These are phyloP conservation scores for Kalanchoe fedtschenkoi DNA, from an alignment of 164 flowering plant genomes.

Conservation along the genomic window DNA sequence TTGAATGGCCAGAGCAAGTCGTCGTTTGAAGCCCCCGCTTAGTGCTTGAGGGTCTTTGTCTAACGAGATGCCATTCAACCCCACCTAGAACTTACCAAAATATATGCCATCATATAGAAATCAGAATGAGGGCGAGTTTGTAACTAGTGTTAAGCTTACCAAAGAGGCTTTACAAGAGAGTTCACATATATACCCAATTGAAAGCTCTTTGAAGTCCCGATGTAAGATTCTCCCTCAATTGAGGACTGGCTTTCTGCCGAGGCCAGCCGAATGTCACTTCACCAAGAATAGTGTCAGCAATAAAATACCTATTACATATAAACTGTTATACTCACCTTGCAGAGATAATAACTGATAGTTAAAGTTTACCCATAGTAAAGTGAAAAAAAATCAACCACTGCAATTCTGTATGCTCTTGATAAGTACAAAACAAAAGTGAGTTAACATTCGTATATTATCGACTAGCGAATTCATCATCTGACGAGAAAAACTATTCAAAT, in stretches of 20 bases:
- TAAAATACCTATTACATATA: slow-evolving; percentile 49
- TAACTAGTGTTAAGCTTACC: background rate
- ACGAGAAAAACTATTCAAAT: background rate
- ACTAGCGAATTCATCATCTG: too few relatives aligned
- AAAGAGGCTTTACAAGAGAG: background rate
- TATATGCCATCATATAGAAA: background rate
- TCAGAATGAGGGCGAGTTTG: background rate
- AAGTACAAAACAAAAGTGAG: too few relatives aligned
- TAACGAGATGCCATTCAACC: slow-evolving; percentile 63
- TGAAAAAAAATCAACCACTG: background rate
- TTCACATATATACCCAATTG: slow-evolving; percentile 44
- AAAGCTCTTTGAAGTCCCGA: slow-evolving; percentile 66
- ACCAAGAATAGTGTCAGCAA: slow-evolving; percentile 74
- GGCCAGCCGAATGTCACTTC: slow-evolving; percentile 98
- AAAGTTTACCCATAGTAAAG: background rate
- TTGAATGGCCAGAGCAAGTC: slow-evolving; percentile 95
- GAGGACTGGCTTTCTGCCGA: slow-evolving; percentile 45
- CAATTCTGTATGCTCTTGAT: too few relatives aligned
- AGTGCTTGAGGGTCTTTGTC: slow-evolving; percentile 83
- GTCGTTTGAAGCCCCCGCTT: slow-evolving; percentile 99
- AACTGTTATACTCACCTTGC: background rate
- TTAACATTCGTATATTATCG: too few relatives aligned
- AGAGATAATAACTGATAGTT: too few relatives aligned
- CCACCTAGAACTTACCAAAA: slow-evolving; percentile 45
- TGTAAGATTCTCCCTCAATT: slow-evolving; percentile 61